phyloP scores from a whole-genome alignment of 31 red algal genomes.

The Porphyra umbilicalis region DNA sequence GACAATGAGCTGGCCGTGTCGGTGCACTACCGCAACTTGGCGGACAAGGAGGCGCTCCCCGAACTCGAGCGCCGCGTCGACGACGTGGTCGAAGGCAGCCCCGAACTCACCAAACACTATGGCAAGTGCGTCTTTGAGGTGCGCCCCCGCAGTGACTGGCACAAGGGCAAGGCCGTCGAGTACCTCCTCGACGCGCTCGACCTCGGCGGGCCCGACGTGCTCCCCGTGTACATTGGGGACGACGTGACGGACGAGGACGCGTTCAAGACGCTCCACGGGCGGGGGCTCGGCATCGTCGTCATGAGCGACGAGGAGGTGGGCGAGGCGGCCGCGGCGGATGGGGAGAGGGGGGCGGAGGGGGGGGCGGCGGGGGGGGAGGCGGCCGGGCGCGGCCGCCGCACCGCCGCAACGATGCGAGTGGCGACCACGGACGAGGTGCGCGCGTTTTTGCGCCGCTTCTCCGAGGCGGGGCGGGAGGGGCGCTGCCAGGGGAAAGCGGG shows the following conservation, averaged over 20 bases:
- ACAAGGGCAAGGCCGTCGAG: constrained; percentile 34
- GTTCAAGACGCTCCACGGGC: too few relatives aligned
- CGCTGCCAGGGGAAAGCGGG: background rate
- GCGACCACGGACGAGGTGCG: too few relatives aligned
- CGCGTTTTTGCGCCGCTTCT: background rate
- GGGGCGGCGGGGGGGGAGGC: too few relatives aligned
- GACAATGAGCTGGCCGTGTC: constrained; percentile 78
- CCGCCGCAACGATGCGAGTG: too few relatives aligned
- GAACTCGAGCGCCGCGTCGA: constrained; percentile 23
- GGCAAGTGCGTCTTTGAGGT: constrained; percentile 86
- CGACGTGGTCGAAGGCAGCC: constrained; percentile 17
- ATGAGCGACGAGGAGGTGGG: constrained; percentile 3
- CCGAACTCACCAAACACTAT: constrained; percentile 42
- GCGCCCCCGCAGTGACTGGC: too few relatives aligned
- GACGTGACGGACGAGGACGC: constrained; percentile 80
- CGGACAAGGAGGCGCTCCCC: constrained; percentile 2
- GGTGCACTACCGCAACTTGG: constrained; percentile 59
- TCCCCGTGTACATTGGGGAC: constrained; percentile 92
- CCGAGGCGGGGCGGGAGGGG: background rate
- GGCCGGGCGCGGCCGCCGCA: too few relatives aligned
- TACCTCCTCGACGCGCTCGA: constrained; percentile 59
- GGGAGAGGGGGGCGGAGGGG: too few relatives aligned
- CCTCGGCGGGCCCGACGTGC: constrained; percentile 36
- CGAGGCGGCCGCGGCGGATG: too few relatives aligned
- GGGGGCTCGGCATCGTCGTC: constrained; percentile 64